A percentile compares a stretch with the other conserved stretches of the same genome.
Evolutionary conservation across 2,329 filamentous ascomycete genomes (phyloP).

Genomic region (Trichoderma atrobrunneum): DNA sequence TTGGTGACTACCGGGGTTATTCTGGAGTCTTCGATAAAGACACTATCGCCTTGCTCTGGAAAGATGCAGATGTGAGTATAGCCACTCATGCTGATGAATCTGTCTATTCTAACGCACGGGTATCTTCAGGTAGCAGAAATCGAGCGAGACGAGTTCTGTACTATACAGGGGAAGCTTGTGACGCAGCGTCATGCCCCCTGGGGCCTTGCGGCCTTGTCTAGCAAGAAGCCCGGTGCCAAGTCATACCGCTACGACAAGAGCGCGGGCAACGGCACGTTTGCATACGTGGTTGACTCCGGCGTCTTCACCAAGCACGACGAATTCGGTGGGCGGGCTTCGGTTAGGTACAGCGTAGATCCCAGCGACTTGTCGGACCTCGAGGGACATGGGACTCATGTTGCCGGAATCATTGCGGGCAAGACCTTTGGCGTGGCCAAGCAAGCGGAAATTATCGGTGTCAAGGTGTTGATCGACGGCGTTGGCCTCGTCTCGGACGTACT

Average conservation of each 20-base stretch:
- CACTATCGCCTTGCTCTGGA: constrained; percentile 41
- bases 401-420: constrained; percentile 44
- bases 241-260: constrained; percentile 42
- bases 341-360: constrained; percentile 36
- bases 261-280: constrained; percentile 42
- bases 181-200: constrained; percentile 40
- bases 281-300: constrained; percentile 57
- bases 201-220: constrained; percentile 47
- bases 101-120: neutral
- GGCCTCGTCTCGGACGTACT: constrained; percentile 25
- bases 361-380: constrained; percentile 34
- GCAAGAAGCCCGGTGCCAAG: constrained; percentile 32
- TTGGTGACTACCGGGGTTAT: constrained; percentile 40
- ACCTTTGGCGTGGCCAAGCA: constrained; percentile 48
- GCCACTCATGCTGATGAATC: neutral
- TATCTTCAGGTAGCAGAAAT: neutral
- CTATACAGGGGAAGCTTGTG: constrained; percentile 21
- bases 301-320: constrained; percentile 46
- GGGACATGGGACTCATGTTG: constrained; percentile 49
- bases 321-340: constrained; percentile 43
- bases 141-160: neutral
- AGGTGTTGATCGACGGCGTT: constrained; percentile 38
- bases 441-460: constrained; percentile 38
- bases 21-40: constrained; percentile 40
- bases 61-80: constrained; percentile 31